phyloP scores from a whole-genome alignment of 805 yeast genomes.

The Yamadazyma kitorensis region DNA sequence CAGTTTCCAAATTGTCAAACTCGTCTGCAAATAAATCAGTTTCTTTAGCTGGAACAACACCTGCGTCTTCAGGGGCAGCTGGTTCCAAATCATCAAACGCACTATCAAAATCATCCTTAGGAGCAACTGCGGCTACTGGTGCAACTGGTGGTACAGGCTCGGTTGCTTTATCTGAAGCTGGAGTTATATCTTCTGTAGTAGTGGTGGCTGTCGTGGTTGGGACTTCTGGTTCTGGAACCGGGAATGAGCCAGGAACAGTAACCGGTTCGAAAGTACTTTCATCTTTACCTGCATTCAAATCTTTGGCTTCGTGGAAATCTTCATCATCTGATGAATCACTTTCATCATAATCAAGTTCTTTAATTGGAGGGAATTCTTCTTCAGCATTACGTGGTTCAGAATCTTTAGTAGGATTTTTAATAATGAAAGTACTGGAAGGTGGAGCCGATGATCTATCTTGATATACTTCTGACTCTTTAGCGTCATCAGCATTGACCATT shows the following conservation, averaged over 20 bases:
- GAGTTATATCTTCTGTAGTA: background rate
- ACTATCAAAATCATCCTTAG: slow-evolving; percentile 28
- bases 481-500: slow-evolving; percentile 52
- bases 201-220: background rate
- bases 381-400: slow-evolving; percentile 15
- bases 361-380: slow-evolving; percentile 62
- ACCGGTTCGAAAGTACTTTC: too few species aligned
- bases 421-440: slow-evolving; percentile 8
- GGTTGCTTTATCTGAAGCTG: too few species aligned
- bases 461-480: slow-evolving; percentile 17
- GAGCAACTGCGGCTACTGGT: background rate
- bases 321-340: slow-evolving; percentile 42
- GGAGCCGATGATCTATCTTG: slow-evolving; percentile 5
- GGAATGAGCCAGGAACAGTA: background rate
- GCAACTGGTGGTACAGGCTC: too few species aligned
- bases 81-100: slow-evolving; percentile 40
- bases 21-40: slow-evolving; percentile 33
- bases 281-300: slow-evolving; percentile 2
- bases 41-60: slow-evolving; percentile 1
- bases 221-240: slow-evolving; percentile 1
- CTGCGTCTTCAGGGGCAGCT: slow-evolving; percentile 19
- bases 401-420: slow-evolving; percentile 7
- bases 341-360: slow-evolving; percentile 53
- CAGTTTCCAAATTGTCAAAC: slow-evolving; percentile 37
- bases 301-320: slow-evolving; percentile 14